A percentile compares a stretch with the other conserved stretches of the same genome.
phyloP scores from a whole-genome alignment of 164 flowering plant species.

The Pachysandra terminalis region DNA sequence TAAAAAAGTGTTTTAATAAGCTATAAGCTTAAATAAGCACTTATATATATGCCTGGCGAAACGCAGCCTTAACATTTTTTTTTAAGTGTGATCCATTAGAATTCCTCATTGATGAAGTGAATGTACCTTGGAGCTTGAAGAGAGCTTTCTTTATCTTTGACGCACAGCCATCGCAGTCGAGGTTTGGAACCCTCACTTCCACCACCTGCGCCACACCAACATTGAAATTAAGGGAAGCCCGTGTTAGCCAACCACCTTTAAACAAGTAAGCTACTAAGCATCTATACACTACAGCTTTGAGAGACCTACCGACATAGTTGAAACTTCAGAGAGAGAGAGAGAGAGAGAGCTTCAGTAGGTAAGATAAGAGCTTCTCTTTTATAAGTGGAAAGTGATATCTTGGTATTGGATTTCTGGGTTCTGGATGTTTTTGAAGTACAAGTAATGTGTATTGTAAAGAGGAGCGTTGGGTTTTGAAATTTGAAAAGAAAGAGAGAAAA shows the following conservation, averaged over 20 bases:
- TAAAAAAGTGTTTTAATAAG: too few relatives aligned
- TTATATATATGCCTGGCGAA: too few relatives aligned
- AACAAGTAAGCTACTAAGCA: conserved; percentile 2
- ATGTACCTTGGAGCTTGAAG: conserved; percentile 63
- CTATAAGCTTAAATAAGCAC: too few relatives aligned
- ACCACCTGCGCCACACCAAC: conserved; percentile 38
- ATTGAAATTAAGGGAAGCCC: background rate
- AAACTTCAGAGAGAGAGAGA: background rate
- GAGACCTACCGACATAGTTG: conserved; percentile 16
- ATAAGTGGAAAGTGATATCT: background rate
- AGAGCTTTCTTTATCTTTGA: conserved; percentile 65
- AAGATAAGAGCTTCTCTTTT: background rate
- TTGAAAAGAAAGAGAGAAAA: conserved; percentile 10
- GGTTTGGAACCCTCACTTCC: conserved; percentile 70
- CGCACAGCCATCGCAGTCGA: conserved; percentile 81
- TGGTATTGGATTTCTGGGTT: too few relatives aligned
- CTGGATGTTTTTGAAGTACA: too few relatives aligned
- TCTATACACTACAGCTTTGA: too few relatives aligned
- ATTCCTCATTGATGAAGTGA: background rate
- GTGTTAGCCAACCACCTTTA: background rate
- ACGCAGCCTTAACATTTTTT: too few relatives aligned
- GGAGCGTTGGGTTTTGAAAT: conserved; percentile 31
- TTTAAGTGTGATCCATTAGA: too few relatives aligned
- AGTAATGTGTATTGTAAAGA: too few relatives aligned
- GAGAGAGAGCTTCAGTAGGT: conserved; percentile 6